Conservation (phyloP, 352 stramenopile genomes). For the Peronospora farinosa region DNA sequence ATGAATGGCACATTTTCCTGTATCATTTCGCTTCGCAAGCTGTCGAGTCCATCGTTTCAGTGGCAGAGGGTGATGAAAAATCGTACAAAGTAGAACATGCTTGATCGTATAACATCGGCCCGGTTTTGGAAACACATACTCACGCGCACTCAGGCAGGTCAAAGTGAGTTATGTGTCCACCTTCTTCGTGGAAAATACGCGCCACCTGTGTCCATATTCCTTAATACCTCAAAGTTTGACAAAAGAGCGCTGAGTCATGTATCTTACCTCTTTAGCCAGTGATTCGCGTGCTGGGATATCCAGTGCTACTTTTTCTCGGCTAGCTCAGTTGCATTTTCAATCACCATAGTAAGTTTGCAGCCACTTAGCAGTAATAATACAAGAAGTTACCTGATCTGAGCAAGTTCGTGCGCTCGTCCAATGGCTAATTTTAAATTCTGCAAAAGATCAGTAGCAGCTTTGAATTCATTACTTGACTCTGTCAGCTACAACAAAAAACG, state of each 20-base stretch:
- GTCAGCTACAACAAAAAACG: slow-evolving; percentile 7
- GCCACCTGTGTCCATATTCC: slow-evolving; percentile 13
- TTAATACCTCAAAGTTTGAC: not conserved
- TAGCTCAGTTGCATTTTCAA: not conserved
- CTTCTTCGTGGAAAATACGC: slow-evolving; percentile 36
- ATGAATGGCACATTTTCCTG: no score
- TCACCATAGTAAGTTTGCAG: not conserved
- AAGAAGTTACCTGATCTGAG: slow-evolving; percentile 17
- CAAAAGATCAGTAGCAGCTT: slow-evolving; percentile 13
- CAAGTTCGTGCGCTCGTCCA: slow-evolving; percentile 10
- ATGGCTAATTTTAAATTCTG: slow-evolving; percentile 23
- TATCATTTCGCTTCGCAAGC: no score
- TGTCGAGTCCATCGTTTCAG: no score
- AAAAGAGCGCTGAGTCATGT: not conserved
- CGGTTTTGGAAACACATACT: no score
- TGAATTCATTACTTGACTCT: slow-evolving; percentile 17
- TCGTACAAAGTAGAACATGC: no score
- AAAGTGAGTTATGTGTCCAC: slow-evolving; percentile 7
- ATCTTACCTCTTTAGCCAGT: slow-evolving; percentile 23
- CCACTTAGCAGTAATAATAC: not conserved
- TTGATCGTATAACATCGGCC: no score
- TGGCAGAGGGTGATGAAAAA: no score
- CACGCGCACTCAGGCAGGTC: slow-evolving; percentile 7
- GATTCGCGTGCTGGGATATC: slow-evolving; percentile 22
- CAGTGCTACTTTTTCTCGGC: slow-evolving; percentile 23